Evolutionary conservation across 2,329 filamentous ascomycete species (phyloP).

Genomic region (Penicillium aurantiogriseum): DNA sequence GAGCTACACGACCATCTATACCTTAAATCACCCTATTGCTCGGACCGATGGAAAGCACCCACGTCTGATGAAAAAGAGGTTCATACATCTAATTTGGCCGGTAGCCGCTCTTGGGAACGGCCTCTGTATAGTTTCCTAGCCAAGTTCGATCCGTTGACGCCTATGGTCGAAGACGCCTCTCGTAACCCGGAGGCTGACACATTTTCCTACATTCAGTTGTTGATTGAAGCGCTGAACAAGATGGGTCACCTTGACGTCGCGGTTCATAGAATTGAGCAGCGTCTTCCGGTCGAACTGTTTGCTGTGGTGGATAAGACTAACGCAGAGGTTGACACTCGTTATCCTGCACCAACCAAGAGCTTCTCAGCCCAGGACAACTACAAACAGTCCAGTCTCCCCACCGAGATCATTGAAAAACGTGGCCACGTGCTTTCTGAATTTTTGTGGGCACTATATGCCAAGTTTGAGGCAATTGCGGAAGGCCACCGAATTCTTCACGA

Average conservation of each 20-base stretch:
- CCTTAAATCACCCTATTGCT: conserved; percentile 95
- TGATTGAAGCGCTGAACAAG: conserved; percentile 87
- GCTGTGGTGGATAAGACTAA: conserved; percentile 92
- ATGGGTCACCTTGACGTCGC: conserved; percentile 82
- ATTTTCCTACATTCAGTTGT: conserved; percentile 84
- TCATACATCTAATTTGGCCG: conserved; percentile 27
- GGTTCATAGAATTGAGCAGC: conserved; percentile 86
- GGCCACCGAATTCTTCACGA: conserved; percentile 93
- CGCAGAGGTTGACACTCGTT: conserved; percentile 85
- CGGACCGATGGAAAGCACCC: conserved; percentile 88
- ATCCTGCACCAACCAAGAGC: conserved; percentile 72
- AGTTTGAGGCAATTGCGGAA: conserved; percentile 96
- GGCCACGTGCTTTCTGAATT: conserved; percentile 87
- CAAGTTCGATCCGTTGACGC: conserved; percentile 52
- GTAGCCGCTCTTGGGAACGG: conserved; percentile 50
- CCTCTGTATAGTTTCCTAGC: conserved; percentile 58
- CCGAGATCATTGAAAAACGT: conserved; percentile 71
- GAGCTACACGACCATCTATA: conserved; percentile 97
- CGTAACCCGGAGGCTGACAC: conserved; percentile 95
- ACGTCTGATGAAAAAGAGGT: conserved; percentile 38
- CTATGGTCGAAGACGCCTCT: conserved; percentile 79
- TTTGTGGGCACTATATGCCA: conserved; percentile 87
- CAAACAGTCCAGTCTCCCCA: conserved; percentile 56
- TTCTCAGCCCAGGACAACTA: conserved; percentile 47
- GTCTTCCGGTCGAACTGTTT: conserved; percentile 90